Conservation (phyloP, 2,329 filamentous ascomycete species). For the Colletotrichum sp. region DNA sequence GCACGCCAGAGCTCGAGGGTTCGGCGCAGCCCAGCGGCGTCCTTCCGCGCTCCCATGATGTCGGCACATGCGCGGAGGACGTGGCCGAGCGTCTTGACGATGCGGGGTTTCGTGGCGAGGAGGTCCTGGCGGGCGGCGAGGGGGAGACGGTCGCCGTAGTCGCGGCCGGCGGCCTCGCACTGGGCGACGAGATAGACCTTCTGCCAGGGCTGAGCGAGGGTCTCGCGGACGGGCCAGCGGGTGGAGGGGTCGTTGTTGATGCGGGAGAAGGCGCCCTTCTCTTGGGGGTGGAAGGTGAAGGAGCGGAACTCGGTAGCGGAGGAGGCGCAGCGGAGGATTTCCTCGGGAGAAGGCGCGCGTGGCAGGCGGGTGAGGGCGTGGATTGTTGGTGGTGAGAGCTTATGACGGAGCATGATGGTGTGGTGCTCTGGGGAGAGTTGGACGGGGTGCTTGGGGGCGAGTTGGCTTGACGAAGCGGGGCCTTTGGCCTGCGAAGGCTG, state of each 20-base stretch:
- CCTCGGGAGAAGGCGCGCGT: constrained; percentile 16
- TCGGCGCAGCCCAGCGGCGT: constrained; percentile 70
- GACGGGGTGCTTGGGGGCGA: neutral
- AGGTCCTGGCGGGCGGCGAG: constrained; percentile 36
- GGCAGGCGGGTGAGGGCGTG: constrained; percentile 16
- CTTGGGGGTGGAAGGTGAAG: constrained; percentile 38
- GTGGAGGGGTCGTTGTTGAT: constrained; percentile 43
- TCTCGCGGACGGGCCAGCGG: constrained; percentile 38
- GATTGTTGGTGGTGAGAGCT: constrained; percentile 15
- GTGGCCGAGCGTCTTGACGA: constrained; percentile 36
- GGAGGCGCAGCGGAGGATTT: constrained; percentile 42
- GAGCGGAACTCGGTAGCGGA: constrained; percentile 41
- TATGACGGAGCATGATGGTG: constrained; percentile 16
- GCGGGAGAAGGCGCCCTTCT: constrained; percentile 39
- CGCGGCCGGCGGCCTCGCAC: constrained; percentile 63
- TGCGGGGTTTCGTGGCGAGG: constrained; percentile 30
- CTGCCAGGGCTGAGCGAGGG: constrained; percentile 66
- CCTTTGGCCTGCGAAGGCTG: neutral
- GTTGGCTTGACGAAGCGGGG: neutral
- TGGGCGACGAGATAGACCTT: constrained; percentile 81
- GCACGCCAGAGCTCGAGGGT: constrained; percentile 81
- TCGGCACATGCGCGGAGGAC: constrained; percentile 43
- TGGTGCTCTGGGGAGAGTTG: constrained; percentile 6
- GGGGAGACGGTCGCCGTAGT: constrained; percentile 50
- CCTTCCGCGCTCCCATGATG: constrained; percentile 44